Percentiles rank a stretch among this genome's conserved stretches.
Conservation (phyloP, 345 rosid genomes). For the Toxicodendron radicans region DNA sequence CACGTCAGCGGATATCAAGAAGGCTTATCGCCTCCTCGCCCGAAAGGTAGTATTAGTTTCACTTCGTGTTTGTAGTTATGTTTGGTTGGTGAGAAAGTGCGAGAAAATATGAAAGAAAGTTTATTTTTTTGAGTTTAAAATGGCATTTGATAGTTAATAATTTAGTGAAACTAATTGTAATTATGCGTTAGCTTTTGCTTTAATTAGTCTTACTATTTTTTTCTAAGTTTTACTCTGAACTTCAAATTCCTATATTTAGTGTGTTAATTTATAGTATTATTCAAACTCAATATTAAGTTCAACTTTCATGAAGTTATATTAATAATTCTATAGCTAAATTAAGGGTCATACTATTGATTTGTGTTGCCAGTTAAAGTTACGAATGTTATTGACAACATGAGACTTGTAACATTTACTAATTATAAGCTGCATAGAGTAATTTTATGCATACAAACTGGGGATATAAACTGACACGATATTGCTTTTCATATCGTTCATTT, state of each 20-base stretch:
- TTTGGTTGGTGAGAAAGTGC: slow-evolving; percentile 20
- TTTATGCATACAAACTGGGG: too few relatives aligned
- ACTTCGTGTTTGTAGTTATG: neutral
- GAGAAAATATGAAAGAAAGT: neutral
- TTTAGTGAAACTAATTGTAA: neutral
- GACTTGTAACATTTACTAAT: too few relatives aligned
- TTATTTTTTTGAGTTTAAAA: neutral
- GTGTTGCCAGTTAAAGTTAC: too few relatives aligned
- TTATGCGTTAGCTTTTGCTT: neutral
- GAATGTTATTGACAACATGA: too few relatives aligned
- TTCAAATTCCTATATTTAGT: neutral
- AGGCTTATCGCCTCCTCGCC: slow-evolving; percentile 85
- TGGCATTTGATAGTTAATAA: neutral
- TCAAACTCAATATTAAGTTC: too few relatives aligned
- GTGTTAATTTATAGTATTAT: too few relatives aligned
- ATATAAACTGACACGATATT: too few relatives aligned
- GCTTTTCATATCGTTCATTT: too few relatives aligned
- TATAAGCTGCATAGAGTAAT: too few relatives aligned
- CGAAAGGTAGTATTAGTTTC: slow-evolving; percentile 52
- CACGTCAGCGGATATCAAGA: slow-evolving; percentile 63
- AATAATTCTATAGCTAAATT: too few relatives aligned
- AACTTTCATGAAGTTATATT: too few relatives aligned
- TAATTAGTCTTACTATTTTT: neutral
- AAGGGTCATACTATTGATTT: too few relatives aligned
- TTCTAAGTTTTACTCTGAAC: neutral